Evolutionary conservation across 306 rosid species (phyloP), one percentile per base, ranked within the genome.

Genomic region (Parietaria judaica): DNA sequence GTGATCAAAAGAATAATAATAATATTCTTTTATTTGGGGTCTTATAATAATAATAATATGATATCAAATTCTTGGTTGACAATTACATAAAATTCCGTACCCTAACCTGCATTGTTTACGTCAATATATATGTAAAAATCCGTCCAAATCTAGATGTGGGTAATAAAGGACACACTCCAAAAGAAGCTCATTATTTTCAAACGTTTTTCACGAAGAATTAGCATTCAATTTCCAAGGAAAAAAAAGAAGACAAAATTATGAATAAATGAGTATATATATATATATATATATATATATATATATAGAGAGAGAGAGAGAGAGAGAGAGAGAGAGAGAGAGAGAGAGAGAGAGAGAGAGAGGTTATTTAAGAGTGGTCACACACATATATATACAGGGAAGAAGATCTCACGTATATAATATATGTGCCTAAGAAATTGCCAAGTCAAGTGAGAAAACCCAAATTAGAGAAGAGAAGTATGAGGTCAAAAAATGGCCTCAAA

Each of bases 401-500:
- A 55, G 41, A 34, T 36, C 60, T 34, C 11, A 55, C 15, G 11
- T 54, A 17, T 35, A 5, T 23, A 11, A 41, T 41, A 41, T 41
- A 41, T 41, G 45, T 41, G 45, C 45, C 45, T 8, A 8, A 5
- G 45, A 41, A 41, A 41, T 41, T 41, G 45, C 45, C 45, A 41
- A 41, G 45, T 41, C 45, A 41, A 41, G 45, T 41, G 45, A 41
- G 45, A 41, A 41, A 41, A 41, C 0, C 45, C 9, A 41, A 41
- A 41, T 41, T 41, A 41, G 7, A 41, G 9, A 8, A 41, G 45
- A 41, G 6, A 41, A 0, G 17, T 37, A 58, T 34, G 36, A 39
- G 34, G 8, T 6, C 34, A 14, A 62, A 14, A 62, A 62, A 14
- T 13, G 56, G 34, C 66, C 46, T 37, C 53, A 47, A 67, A n/a